These are phyloP conservation scores for Boletus sensibilis DNA, from an alignment of 768 basidiomycete species.

Conservation along the genomic window DNA sequence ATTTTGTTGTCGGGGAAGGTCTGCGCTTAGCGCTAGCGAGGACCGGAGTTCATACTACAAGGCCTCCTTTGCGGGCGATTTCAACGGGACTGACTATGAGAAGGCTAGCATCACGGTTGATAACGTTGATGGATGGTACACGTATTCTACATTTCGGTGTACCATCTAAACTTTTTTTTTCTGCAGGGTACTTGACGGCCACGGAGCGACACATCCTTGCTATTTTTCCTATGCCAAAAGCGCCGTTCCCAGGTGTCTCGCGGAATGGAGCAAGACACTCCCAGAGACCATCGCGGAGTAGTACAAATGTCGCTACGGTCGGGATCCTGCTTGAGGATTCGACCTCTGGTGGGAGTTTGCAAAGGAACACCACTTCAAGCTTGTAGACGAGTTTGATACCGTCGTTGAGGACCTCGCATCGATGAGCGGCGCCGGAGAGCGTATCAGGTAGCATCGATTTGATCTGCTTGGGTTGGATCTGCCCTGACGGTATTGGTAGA, in stretches of 20 bases:
- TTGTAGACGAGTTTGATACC: constrained; percentile 89
- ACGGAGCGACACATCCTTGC: too few species aligned
- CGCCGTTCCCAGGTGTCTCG: constrained; percentile 64
- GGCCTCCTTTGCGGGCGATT: too few species aligned
- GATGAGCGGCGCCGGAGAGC: constrained; percentile 68
- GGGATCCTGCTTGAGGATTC: constrained; percentile 86
- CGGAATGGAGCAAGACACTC: constrained; percentile 77
- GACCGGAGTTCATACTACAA: too few species aligned
- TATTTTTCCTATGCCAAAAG: constrained; percentile 56
- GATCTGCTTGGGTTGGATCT: background rate
- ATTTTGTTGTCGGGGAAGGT: too few species aligned
- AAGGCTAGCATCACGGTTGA: too few species aligned
- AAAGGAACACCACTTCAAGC: constrained; percentile 63
- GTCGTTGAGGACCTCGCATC: constrained; percentile 72
- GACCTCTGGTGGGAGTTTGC: constrained; percentile 89
- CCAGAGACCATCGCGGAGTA: constrained; percentile 81
- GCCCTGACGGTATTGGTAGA: constrained; percentile 40
- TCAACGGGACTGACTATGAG: too few species aligned
- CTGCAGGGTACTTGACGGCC: too few species aligned
- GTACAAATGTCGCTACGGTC: constrained; percentile 74
- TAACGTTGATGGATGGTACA: too few species aligned
- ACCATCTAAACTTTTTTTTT: too few species aligned
- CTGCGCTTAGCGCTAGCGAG: too few species aligned
- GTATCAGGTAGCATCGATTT: constrained; percentile 42
- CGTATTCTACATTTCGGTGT: too few species aligned